Evolutionary conservation across 2,329 filamentous ascomycete genomes (phyloP), one percentile per base, ranked within the genome.

Genomic region (Teratosphaeria destructans): DNA sequence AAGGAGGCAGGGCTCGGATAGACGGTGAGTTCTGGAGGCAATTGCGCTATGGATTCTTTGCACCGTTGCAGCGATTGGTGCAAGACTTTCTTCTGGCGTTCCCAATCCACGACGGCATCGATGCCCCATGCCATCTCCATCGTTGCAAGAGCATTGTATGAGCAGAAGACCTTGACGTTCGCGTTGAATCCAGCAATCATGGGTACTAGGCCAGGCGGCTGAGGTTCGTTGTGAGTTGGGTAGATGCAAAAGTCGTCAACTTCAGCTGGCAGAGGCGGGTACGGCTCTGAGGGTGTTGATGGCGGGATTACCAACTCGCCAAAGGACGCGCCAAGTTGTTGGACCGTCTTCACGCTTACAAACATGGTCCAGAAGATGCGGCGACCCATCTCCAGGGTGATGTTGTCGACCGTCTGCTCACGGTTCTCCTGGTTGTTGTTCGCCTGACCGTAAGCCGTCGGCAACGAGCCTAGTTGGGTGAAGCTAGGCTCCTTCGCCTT

Each of bases 201-300:
- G 0, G 90, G 88, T 1, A 92, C 76, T 1, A 81, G 78, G 5
- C 84, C 85, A 19, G 83, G 76, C 2, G 88, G 86, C 67, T 93
- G 90, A 7, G 82, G 78, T 35, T 87, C 81, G 57, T 93, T 83
- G 62, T 88, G 84, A 27, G 85, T 82, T 1, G 85, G 78, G 60
- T 85, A 85, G 60, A 96, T 88, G 68, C 85, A 92, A 60, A 87
- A 85, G 72, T 96, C 91, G 65, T 96, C 91, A 0, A 95, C 84
- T 67, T 95, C 90, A 23, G 86, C 77, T 0, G 91, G 91, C 12
- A 91, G 79, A 7, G 89, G 87, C 3, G 91, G 91, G 65, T 94
- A 90, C 4, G 85, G 87, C 52, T 90, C 84, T 29, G 81, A 85
- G 0, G 85, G 84, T 0, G 89, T 95, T 1, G 87, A 85, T 3